phyloP scores from a whole-genome alignment of 2,329 filamentous ascomycete genomes.

The Cladophialophora yegresii region DNA sequence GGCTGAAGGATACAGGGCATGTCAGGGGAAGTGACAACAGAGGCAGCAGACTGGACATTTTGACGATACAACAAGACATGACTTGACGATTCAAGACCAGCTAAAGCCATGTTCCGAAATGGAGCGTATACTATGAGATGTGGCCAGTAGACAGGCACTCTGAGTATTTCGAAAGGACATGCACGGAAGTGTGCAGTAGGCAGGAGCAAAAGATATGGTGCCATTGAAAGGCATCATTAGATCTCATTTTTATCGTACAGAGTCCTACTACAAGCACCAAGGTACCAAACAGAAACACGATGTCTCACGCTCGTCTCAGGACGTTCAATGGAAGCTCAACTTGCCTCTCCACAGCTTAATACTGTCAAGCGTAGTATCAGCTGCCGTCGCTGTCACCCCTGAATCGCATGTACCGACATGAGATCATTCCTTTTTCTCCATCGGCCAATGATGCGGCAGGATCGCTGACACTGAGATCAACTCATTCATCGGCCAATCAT shows the following conservation, averaged over 20 bases:
- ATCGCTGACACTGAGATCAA: background rate
- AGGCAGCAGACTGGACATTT: background rate
- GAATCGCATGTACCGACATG: background rate
- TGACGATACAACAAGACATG: background rate
- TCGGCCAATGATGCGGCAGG: background rate
- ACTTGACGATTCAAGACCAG: background rate
- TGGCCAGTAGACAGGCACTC: background rate
- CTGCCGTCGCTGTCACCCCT: background rate
- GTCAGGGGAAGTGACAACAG: background rate
- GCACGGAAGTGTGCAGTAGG: background rate
- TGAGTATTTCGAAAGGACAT: background rate
- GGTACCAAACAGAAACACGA: background rate
- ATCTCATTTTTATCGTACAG: background rate
- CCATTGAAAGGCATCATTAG: background rate
- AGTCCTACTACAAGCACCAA: background rate
- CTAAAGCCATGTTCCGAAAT: background rate
- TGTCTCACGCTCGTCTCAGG: background rate
- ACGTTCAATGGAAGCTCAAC: background rate
- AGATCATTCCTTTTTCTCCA: background rate
- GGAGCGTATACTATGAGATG: background rate
- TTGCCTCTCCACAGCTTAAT: background rate
- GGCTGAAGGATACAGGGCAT: background rate
- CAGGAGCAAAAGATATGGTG: background rate
- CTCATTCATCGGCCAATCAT: conserved; percentile 1
- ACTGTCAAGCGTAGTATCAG: background rate